phyloP scores from a whole-genome alignment of 2,329 filamentous ascomycete genomes.

The Cladosporium sphaerospermum region DNA sequence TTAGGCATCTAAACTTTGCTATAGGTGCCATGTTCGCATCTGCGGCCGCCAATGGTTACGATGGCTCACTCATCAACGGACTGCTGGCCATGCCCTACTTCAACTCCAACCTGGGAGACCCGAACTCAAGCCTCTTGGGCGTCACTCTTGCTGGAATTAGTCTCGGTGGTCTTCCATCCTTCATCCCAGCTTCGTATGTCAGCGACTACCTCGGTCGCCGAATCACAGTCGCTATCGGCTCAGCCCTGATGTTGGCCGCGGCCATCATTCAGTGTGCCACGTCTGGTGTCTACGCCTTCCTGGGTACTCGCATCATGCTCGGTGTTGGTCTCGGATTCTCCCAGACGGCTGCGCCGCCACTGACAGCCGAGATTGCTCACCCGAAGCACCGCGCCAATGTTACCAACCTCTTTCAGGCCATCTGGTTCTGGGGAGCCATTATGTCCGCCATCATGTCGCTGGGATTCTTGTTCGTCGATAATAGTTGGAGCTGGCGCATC shows the following conservation, averaged over 20 bases:
- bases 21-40: conserved; percentile 19
- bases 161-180: conserved; percentile 22
- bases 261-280: conserved; percentile 28
- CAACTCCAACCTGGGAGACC: conserved; percentile 24
- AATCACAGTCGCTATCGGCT: conserved; percentile 32
- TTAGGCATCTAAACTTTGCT: conserved; percentile 17
- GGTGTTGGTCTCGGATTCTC: conserved; percentile 16
- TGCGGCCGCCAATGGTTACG: conserved; percentile 26
- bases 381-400: conserved; percentile 18
- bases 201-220: conserved; percentile 25
- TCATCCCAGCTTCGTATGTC: conserved; percentile 21
- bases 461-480: conserved; percentile 17
- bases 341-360: conserved; percentile 14
- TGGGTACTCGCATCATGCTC: conserved; percentile 18
- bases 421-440: conserved; percentile 22
- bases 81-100: conserved; percentile 22
- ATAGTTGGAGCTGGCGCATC: conserved; percentile 24
- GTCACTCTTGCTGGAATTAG: conserved; percentile 23
- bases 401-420: conserved; percentile 18
- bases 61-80: conserved; percentile 26
- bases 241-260: conserved; percentile 42
- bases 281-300: conserved; percentile 23
- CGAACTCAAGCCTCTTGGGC: conserved; percentile 24
- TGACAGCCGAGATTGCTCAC: conserved; percentile 18
- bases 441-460: conserved; percentile 21